Base-by-base conservation (phyloP, 306 rosid species). In the Vigna angularis region DNA sequence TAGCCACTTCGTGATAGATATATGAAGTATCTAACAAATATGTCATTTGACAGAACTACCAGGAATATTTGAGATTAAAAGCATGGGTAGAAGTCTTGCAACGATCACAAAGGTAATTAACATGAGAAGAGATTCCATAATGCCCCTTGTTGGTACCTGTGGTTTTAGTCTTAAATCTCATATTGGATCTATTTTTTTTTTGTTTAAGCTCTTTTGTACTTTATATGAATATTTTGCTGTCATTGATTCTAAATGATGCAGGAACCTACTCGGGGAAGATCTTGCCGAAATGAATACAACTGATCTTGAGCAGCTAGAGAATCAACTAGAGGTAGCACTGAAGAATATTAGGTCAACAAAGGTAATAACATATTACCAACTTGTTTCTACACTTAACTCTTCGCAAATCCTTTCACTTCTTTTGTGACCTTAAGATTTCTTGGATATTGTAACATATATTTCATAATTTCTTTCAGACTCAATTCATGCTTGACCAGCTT, bases 181-280 rank as follows among this genome's bases (percentile, higher is more conserved):
- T 18, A 18, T 18, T 18, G 20, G 20, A 18, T 18, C 20, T 18
- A 18, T 18, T 18, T 18, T 18, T 18, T 18, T 18, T 18, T 18
- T 18, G 20, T 18, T 18, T 18, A 18, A 18, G 20, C 20, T 18
- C 20, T 18, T 18, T 18, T 18, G 20, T 18, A 68, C 14, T 49
- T 49, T 49, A 73, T 42, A 42, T 45, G 52, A 15, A 65, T 28
- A 17, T 32, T 38, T 5, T 72, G 20, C 65, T 50, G 48, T 61
- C 12, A 52, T 17, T 72, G 50, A 53, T 70, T 73, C 26, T 26
- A 32, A 45, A 74, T 77, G 52, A 7, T 58, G 68, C 68, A 93
- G 98, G 79, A 90, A 90, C 82, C 85, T 94, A 57, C 91, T 91
- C 4, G 98, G 98, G 80, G 98, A 94, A 80, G 98, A 94, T 84